Evolutionary conservation across 495 filamentous ascomycete species (phyloP).

Genomic region (Oleoguttula mirabilis): DNA sequence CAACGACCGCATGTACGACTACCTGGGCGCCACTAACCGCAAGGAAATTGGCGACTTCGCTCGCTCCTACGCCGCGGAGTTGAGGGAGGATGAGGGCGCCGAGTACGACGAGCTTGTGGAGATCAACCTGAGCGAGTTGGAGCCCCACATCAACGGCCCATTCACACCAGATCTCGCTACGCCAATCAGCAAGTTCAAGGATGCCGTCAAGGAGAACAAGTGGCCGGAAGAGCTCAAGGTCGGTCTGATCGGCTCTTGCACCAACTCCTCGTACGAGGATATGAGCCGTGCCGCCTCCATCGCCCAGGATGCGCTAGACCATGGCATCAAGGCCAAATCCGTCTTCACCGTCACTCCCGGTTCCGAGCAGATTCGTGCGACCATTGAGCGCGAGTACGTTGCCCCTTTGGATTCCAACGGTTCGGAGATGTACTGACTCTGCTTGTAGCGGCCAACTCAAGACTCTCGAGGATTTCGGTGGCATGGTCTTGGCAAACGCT

Average conservation of each 20-base stretch:
- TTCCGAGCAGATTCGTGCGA: slow-evolving; percentile 95
- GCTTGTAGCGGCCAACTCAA: slow-evolving; percentile 70
- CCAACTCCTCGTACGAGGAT: slow-evolving; percentile 98
- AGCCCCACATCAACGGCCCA: slow-evolving; percentile 97
- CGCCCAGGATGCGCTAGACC: slow-evolving; percentile 83
- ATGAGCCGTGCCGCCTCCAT: slow-evolving; percentile 95
- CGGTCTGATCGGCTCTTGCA: slow-evolving; percentile 95
- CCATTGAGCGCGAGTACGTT: slow-evolving; percentile 55
- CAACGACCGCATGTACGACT: slow-evolving; percentile 95
- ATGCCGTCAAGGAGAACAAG: slow-evolving; percentile 82
- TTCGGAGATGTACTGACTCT: not conserved
- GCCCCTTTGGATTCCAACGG: not conserved
- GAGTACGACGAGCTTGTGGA: slow-evolving; percentile 95
- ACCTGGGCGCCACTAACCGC: slow-evolving; percentile 87
- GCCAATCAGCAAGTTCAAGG: slow-evolving; percentile 92
- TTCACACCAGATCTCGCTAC: slow-evolving; percentile 99
- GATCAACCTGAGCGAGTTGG: slow-evolving; percentile 86
- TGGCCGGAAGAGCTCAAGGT: slow-evolving; percentile 98
- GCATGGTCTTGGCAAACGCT: slow-evolving; percentile 91
- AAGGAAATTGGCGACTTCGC: slow-evolving; percentile 81
- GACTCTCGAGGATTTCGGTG: slow-evolving; percentile 96
- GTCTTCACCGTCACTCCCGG: slow-evolving; percentile 92
- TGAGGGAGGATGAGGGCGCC: slow-evolving; percentile 81
- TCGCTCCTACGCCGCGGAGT: slow-evolving; percentile 69
- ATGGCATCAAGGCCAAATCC: slow-evolving; percentile 88